phyloP scores from a whole-genome alignment of 805 yeast genomes.

The Jamesozyma lodderae region DNA sequence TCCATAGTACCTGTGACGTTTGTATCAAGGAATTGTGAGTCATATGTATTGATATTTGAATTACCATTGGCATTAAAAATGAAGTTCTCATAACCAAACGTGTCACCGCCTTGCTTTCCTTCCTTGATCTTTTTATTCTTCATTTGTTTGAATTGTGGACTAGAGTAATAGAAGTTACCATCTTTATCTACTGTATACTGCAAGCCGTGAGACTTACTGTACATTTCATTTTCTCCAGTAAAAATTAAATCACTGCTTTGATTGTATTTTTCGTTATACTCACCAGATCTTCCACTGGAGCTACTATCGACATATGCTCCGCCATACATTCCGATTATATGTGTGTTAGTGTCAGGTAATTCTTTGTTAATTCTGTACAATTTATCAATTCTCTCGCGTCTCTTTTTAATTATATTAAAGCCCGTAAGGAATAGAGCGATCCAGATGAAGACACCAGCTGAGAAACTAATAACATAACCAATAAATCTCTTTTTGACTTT shows the following conservation, averaged over 20 bases:
- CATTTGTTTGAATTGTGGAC: too few species aligned
- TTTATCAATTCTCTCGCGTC: neutral
- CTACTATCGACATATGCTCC: neutral
- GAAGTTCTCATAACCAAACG: conserved; percentile 1
- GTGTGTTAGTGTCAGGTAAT: neutral
- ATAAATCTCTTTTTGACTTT: conserved; percentile 3
- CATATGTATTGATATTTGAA: too few species aligned
- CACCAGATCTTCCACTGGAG: neutral
- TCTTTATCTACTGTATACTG: conserved; percentile 18
- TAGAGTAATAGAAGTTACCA: conserved; percentile 22
- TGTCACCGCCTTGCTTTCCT: neutral
- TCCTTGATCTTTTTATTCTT: too few species aligned
- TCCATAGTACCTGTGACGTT: too few species aligned
- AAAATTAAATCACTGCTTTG: conserved; percentile 6
- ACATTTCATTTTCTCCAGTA: conserved; percentile 10
- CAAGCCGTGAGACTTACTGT: conserved; percentile 16
- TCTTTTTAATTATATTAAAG: conserved; percentile 1
- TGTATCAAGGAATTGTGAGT: too few species aligned
- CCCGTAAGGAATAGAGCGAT: conserved; percentile 1
- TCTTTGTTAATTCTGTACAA: neutral
- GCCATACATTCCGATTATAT: too few species aligned
- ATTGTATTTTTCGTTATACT: conserved; percentile 1
- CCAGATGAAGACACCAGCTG: conserved; percentile 5
- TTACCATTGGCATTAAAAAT: conserved; percentile 1
- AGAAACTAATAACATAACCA: neutral